phyloP scores from a whole-genome alignment of 495 filamentous ascomycete genomes.

The Talaromyces wortmannii region DNA sequence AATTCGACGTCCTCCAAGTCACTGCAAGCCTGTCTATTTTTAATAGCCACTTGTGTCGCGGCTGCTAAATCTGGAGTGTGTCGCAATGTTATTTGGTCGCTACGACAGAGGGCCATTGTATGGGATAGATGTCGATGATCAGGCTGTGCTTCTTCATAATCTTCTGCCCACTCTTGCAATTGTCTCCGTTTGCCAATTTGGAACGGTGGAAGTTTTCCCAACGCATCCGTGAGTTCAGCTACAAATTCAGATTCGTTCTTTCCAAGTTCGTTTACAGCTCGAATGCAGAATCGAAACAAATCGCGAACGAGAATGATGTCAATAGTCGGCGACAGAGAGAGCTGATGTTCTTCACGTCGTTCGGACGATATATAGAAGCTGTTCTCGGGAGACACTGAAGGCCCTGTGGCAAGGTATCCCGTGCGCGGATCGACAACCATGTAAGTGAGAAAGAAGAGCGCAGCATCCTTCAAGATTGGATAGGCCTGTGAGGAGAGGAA shows the following conservation, averaged over 20 bases:
- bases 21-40: constrained; percentile 26
- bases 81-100: constrained; percentile 14
- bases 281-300: neutral
- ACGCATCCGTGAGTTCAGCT: neutral
- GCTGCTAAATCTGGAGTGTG: constrained; percentile 15
- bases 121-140: constrained; percentile 33
- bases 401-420: constrained; percentile 23
- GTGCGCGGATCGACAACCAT: constrained; percentile 19
- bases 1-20: constrained; percentile 24
- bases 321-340: neutral
- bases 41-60: constrained; percentile 14
- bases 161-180: constrained; percentile 30
- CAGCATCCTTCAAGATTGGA: constrained; percentile 17
- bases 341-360: neutral
- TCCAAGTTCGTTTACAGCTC: neutral
- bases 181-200: constrained; percentile 20
- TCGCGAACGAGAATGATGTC: neutral
- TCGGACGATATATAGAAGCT: constrained; percentile 10
- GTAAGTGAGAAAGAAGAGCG: constrained; percentile 12
- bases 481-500: constrained; percentile 14
- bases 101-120: constrained; percentile 24
- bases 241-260: neutral
- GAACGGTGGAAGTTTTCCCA: constrained; percentile 11
- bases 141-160: constrained; percentile 26
- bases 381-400: constrained; percentile 34